Conservation (phyloP, 2,329 filamentous ascomycete species). For the Apiospora marii region DNA sequence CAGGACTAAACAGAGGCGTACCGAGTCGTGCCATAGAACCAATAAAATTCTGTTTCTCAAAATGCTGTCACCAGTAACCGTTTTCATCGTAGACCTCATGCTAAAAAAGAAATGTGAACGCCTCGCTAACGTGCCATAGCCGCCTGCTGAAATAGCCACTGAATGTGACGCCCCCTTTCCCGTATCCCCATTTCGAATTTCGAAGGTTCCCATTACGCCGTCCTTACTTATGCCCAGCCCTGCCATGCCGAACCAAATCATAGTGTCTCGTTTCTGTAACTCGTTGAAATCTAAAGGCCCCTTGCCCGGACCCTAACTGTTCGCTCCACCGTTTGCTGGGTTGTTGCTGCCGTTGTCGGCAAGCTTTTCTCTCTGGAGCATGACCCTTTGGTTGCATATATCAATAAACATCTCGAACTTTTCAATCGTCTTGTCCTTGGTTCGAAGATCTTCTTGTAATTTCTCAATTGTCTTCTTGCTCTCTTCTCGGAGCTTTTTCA, state of each 20-base stretch:
- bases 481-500: conserved; percentile 63
- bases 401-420: conserved; percentile 76
- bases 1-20: neutral
- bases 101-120: neutral
- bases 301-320: conserved; percentile 30
- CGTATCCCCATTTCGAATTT: conserved; percentile 4
- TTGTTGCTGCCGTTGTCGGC: conserved; percentile 42
- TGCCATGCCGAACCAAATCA: neutral
- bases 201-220: conserved; percentile 4
- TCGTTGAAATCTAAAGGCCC: conserved; percentile 1
- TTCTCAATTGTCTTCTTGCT: conserved; percentile 65
- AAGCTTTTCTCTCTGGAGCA: conserved; percentile 66
- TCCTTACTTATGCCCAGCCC: neutral
- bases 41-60: neutral
- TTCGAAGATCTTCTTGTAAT: conserved; percentile 65
- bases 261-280: conserved; percentile 14
- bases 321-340: conserved; percentile 35
- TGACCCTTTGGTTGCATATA: conserved; percentile 72
- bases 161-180: neutral
- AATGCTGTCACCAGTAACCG: neutral
- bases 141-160: conserved; percentile 4
- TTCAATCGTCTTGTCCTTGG: conserved; percentile 68
- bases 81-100: conserved; percentile 19
- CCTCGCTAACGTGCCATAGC: conserved; percentile 15
- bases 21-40: neutral